phyloP scores from a whole-genome alignment of 805 yeast species.

The Kodamaea fukazawae region DNA sequence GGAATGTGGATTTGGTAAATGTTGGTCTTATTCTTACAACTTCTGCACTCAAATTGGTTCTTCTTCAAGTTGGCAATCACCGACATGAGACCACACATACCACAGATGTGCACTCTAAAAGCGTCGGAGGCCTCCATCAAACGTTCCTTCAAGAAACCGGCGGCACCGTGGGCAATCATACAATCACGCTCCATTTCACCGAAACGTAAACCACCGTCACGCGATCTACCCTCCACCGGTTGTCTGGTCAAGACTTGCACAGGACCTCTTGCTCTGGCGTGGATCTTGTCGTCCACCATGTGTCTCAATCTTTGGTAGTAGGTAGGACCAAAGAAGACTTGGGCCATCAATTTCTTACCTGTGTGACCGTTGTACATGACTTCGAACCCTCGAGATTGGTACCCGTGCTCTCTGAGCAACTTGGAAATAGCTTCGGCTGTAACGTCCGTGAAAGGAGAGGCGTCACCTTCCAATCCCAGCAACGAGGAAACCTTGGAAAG shows the following conservation, averaged over 20 bases:
- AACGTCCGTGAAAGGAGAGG: constrained; percentile 97
- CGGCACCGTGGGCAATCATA: constrained; percentile 99
- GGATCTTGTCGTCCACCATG: constrained; percentile 99
- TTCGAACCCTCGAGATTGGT: constrained; percentile 97
- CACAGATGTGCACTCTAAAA: constrained; percentile 96
- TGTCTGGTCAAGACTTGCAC: constrained; percentile 97
- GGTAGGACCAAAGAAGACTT: constrained; percentile 99
- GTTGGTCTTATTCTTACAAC: constrained; percentile 97
- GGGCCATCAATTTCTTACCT: constrained; percentile 96
- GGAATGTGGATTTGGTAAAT: constrained; percentile 97
- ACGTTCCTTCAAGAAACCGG: constrained; percentile 95
- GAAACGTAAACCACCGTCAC: constrained; percentile 99
- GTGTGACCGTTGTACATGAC: constrained; percentile 99
- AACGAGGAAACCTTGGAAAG: constrained; percentile 91
- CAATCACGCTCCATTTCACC: constrained; percentile 99
- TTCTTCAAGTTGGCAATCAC: constrained; percentile 97
- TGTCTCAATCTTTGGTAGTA: constrained; percentile 98
- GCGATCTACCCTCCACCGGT: constrained; percentile 98
- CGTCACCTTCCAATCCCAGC: constrained; percentile 98
- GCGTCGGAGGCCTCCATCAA: constrained; percentile 99
- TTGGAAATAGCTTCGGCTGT: constrained; percentile 96
- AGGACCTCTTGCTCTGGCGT: constrained; percentile 99
- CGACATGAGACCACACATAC: constrained; percentile 96
- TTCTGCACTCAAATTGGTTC: constrained; percentile 96
- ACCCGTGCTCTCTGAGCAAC: constrained; percentile 90